Evolutionary conservation across 2,329 filamentous ascomycete genomes (phyloP).

Genomic region (Pyrenophora graminea): DNA sequence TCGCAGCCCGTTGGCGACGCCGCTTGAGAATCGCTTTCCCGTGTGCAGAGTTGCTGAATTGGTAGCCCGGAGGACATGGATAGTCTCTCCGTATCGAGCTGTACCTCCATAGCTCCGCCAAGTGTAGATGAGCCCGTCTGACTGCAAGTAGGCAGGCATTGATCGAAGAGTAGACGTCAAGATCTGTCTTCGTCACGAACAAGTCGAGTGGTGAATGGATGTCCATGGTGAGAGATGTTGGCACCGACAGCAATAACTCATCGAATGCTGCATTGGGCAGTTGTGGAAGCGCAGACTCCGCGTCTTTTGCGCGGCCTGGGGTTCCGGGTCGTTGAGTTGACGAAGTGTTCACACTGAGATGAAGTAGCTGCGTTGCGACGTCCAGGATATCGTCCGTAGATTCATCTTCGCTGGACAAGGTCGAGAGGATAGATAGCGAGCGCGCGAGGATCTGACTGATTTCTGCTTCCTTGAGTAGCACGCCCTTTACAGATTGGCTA

Average conservation of each 20-base stretch:
- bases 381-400: slow-evolving; percentile 75
- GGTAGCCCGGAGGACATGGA: slow-evolving; percentile 70
- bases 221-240: slow-evolving; percentile 71
- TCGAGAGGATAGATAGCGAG: slow-evolving; percentile 79
- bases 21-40: slow-evolving; percentile 64
- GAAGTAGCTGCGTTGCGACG: slow-evolving; percentile 75
- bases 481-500: slow-evolving; percentile 60
- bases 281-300: slow-evolving; percentile 39
- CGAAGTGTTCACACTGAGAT: slow-evolving; percentile 64
- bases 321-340: slow-evolving; percentile 45
- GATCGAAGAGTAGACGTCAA: slow-evolving; percentile 80
- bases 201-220: slow-evolving; percentile 82
- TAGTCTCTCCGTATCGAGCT: slow-evolving; percentile 77
- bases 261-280: slow-evolving; percentile 64
- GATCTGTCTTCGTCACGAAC: slow-evolving; percentile 76
- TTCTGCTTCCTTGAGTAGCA: slow-evolving; percentile 84
- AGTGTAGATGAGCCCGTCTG: slow-evolving; percentile 79
- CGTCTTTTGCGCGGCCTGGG: slow-evolving; percentile 45
- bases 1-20: slow-evolving; percentile 66
- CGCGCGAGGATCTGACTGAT: slow-evolving; percentile 75
- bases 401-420: slow-evolving; percentile 78
- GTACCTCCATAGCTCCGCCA: slow-evolving; percentile 86
- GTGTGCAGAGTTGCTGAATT: slow-evolving; percentile 63
- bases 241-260: slow-evolving; percentile 79
- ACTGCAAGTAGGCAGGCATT: slow-evolving; percentile 87